Base-by-base conservation (phyloP, 2,329 filamentous ascomycete species). In the Sordariomycetes sp. region DNA sequence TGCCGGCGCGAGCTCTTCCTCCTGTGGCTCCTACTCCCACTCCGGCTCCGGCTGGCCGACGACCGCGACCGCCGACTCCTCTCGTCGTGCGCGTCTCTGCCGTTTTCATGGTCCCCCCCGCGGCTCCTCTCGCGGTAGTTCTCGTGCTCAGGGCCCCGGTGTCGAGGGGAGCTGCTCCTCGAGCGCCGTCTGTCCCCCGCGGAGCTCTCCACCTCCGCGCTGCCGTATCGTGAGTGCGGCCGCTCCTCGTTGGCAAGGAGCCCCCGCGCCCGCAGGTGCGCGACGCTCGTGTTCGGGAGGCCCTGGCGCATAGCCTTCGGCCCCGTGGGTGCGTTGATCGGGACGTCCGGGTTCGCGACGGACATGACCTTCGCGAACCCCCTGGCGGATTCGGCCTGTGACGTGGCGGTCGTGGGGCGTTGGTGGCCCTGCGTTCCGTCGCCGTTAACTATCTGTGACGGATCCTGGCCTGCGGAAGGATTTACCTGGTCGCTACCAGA, bases 251-350 rank as follows among this genome's bases (percentile, higher is more conserved):
- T 71, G 43, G 79, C 72, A 62, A 70, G 77, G 66, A 73, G 76
- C 46, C 77, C 78, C 62, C 77, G 72, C 25, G 80, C 80, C 1
- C 55, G 55, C n/a, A 57, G 48, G 55, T 53, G 55, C n/a, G 55
- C 46, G 57, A 89, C 81, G 64, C 88, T 89, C 59, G 87, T 92
- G 70, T 95, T 95, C 56, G 89, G 88, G 12, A 91, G 77, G 34
- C 91, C 90, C 71, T 94, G 88, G 62, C 93, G 83, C 90, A 97
- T 96, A 20, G 94, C 94, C 72, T 94, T 92, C 54, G 94, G 94
- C 11, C 92, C 94, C 58, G 88, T 96, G 32, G 94, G 94, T 32
- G 94, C 94, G 73, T 79, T 90, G 73, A 85, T 71, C 52, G 83
- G 83, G 56, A 74, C 71, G 65, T 74, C 70, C 62, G 74, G 70